A percentile compares a stretch with the other conserved stretches of the same genome.
Evolutionary conservation across 1,284 basidiomycete species (phyloP).

Genomic region (Earliella scabrosa): DNA sequence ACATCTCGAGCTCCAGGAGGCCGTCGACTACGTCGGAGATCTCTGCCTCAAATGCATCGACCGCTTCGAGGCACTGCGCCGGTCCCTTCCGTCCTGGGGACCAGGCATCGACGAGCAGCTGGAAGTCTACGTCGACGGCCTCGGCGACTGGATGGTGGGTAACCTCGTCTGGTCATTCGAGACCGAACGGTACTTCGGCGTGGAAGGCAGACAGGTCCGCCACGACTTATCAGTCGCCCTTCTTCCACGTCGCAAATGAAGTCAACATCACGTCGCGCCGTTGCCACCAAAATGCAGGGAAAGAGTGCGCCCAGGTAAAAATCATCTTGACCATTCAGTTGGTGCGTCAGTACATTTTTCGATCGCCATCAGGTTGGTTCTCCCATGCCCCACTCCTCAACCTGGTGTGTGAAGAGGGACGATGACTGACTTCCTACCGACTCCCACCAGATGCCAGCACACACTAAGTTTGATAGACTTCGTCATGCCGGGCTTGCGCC

Average conservation of each 20-base stretch:
- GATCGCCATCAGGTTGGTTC: too few species aligned
- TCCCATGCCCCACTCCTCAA: too few species aligned
- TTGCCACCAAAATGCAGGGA: too few species aligned
- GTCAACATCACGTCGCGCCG: too few species aligned
- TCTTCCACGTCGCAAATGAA: conserved; percentile 30
- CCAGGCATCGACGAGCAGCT: conserved; percentile 40
- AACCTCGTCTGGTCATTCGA: conserved; percentile 47
- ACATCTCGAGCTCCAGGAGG: conserved; percentile 41
- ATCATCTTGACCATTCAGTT: too few species aligned
- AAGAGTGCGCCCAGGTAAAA: too few species aligned
- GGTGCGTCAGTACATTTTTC: too few species aligned
- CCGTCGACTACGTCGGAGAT: conserved; percentile 45
- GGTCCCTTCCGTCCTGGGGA: conserved; percentile 42
- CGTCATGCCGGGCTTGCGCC: too few species aligned
- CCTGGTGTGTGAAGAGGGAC: too few species aligned
- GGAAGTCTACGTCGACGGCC: conserved; percentile 39
- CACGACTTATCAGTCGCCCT: conserved; percentile 38
- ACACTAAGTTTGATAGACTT: too few species aligned
- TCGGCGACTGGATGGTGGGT: conserved; percentile 46
- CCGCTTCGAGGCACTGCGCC: conserved; percentile 38
- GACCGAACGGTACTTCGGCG: conserved; percentile 46
- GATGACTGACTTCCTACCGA: too few species aligned
- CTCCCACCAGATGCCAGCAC: too few species aligned
- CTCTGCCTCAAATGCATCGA: conserved; percentile 43
- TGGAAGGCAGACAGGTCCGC: conserved; percentile 38